phyloP scores from a whole-genome alignment of 1,139 yeast species.

The Taphrina populina region DNA sequence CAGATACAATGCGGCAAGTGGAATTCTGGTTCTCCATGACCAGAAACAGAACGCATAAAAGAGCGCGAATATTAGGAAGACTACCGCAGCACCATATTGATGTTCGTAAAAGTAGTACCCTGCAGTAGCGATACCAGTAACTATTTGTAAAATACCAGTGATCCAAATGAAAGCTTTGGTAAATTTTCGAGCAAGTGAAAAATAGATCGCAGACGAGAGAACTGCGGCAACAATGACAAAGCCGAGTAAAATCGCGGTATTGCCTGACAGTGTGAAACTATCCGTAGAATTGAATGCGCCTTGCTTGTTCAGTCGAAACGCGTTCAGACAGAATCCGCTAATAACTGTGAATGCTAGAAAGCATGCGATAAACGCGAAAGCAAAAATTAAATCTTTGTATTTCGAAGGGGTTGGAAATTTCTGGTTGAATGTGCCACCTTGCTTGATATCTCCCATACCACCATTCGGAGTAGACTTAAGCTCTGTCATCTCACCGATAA shows the following conservation, averaged over 20 bases:
- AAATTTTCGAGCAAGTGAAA: slow-evolving; percentile 56
- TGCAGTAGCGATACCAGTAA: slow-evolving; percentile 72
- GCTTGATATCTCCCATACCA: slow-evolving; percentile 25
- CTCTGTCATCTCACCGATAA: too few species aligned
- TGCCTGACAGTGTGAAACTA: slow-evolving; percentile 66
- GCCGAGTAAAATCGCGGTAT: slow-evolving; percentile 67
- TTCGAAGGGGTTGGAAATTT: slow-evolving; percentile 61
- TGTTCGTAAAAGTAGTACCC: slow-evolving; percentile 46
- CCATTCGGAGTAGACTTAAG: too few species aligned
- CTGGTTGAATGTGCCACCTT: slow-evolving; percentile 52
- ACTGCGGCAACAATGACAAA: slow-evolving; percentile 65
- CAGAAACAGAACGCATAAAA: slow-evolving; percentile 72
- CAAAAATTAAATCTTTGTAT: slow-evolving; percentile 55
- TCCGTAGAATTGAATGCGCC: slow-evolving; percentile 69
- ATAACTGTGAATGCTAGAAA: slow-evolving; percentile 70
- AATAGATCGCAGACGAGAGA: slow-evolving; percentile 57
- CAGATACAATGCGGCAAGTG: slow-evolving; percentile 71
- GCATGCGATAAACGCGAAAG: slow-evolving; percentile 60
- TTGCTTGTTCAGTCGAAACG: slow-evolving; percentile 57
- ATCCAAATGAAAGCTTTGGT: slow-evolving; percentile 68
- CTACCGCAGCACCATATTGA: slow-evolving; percentile 73
- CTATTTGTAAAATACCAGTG: slow-evolving; percentile 66
- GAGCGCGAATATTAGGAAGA: slow-evolving; percentile 56
- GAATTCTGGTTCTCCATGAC: slow-evolving; percentile 67
- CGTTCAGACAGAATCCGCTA: slow-evolving; percentile 66